phyloP scores from a whole-genome alignment of 192 early-diverging fungal genomes.

The Backusella luteola region DNA sequence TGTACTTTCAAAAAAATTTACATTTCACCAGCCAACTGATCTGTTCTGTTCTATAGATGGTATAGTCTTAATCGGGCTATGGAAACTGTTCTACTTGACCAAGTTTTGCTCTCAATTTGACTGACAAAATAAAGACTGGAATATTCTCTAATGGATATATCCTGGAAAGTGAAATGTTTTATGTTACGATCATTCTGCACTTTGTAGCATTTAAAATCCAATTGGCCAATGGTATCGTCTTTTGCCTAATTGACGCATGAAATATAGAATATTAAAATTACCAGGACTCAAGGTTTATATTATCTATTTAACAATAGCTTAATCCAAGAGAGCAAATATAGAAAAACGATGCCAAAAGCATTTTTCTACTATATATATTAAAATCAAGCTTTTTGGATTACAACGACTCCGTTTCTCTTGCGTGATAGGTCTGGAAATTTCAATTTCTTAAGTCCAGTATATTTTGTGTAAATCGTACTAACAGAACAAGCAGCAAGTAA shows the following conservation, averaged over 20 bases:
- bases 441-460: background rate
- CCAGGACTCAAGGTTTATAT: too few relatives aligned
- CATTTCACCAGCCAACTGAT: too few relatives aligned
- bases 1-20: background rate
- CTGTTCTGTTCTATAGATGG: background rate
- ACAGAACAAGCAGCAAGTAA: too few relatives aligned
- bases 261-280: background rate
- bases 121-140: background rate
- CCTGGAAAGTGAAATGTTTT: background rate
- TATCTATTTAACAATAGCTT: too few relatives aligned
- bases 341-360: background rate
- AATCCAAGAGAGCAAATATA: too few relatives aligned
- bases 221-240: background rate
- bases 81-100: background rate
- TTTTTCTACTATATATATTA: background rate
- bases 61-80: background rate
- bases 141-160: background rate
- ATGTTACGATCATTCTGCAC: background rate
- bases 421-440: background rate
- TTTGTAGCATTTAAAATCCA: background rate
- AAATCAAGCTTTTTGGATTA: background rate
- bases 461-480: too few relatives aligned
- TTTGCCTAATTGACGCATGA: background rate
- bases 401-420: background rate
- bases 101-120: background rate